These are phyloP conservation scores for Puccinia triticina DNA, from an alignment of 1,284 basidiomycete species.

Conservation along the genomic window DNA sequence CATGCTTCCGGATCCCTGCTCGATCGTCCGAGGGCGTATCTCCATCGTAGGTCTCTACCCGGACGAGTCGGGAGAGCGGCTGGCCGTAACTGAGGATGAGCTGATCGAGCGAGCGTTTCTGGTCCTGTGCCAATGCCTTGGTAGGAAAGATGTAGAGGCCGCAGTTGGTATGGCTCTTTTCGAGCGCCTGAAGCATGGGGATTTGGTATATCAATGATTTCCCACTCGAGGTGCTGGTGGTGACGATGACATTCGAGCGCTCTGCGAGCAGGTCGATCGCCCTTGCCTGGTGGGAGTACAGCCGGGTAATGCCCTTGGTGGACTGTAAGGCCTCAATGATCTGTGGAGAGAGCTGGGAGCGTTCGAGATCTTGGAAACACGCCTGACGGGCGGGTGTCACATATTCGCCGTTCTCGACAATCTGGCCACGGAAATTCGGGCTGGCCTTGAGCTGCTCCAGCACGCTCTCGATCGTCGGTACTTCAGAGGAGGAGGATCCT, in stretches of 20 bases:
- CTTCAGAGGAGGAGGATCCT: slow-evolving; percentile 56
- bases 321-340: slow-evolving; percentile 68
- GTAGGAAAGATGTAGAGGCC: slow-evolving; percentile 89
- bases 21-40: slow-evolving; percentile 74
- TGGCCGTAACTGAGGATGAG: slow-evolving; percentile 69
- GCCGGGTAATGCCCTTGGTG: slow-evolving; percentile 69
- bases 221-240: slow-evolving; percentile 85
- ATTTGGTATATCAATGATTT: slow-evolving; percentile 87
- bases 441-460: slow-evolving; percentile 67
- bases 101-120: slow-evolving; percentile 71
- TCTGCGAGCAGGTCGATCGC: slow-evolving; percentile 72
- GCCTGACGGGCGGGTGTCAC: slow-evolving; percentile 7
- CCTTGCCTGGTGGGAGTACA: slow-evolving; percentile 78
- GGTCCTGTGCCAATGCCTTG: slow-evolving; percentile 90
- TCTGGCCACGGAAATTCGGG: slow-evolving; percentile 72
- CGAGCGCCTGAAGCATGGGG: slow-evolving; percentile 72
- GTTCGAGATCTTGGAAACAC: slow-evolving; percentile 65
- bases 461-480: slow-evolving; percentile 66
- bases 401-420: slow-evolving; percentile 60
- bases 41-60: slow-evolving; percentile 81
- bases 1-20: slow-evolving; percentile 60
- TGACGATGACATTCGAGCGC: slow-evolving; percentile 78
- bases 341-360: slow-evolving; percentile 66
- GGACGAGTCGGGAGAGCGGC: slow-evolving; percentile 65
- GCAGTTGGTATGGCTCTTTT: slow-evolving; percentile 68